Base-by-base conservation (phyloP, 192 early-diverging fungal species). In the Coemansia asiatica region DNA sequence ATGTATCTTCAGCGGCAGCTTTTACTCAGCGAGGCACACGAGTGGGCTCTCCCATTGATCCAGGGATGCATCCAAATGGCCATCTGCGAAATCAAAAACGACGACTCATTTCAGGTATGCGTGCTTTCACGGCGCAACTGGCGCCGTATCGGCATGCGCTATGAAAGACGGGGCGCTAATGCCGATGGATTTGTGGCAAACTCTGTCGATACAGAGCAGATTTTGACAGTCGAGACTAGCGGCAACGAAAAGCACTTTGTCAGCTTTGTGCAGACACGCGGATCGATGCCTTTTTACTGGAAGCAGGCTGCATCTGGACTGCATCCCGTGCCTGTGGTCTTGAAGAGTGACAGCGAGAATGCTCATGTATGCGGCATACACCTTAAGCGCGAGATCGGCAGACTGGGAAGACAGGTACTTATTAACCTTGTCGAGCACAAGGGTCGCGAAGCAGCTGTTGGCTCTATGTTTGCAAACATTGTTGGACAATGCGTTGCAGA, bases 171-270 rank as follows among this genome's bases (percentile, higher is more conserved):
- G 51, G 95, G 97, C 29, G 85, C 95, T 25, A 90, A 98, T 78
- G 87, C 89, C 29, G 49, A 87, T 18, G 97, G 95, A 2, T 74
- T 91, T 61, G 91, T 94, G 2, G 91, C 97, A 29, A 98, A 98
- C 83, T 97, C 90, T 86, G 95, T 97, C 0, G 97, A 98, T 72
- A 97, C 95, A 2, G 95, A 98, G 72, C 94, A 97, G 79, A 79
- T 97, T 22, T 72, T 96, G 4, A 69, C 85, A 13, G 76, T 87
- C n/a, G 83, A 85, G 16, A 46, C 58, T 2, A 35, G 53, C 15
- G 71, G 68, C 22, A 51, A 64, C 78, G 81, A 71, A 22, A 55
- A 31, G 26, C 86, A 92, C 51, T 64, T 82, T 49, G 83, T 83
- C 2, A 92, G 92, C 28, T 95, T 93, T 83, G 83, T 97, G 19